Evolutionary conservation across 768 basidiomycete genomes (phyloP).

Genomic region (Russula sp.): DNA sequence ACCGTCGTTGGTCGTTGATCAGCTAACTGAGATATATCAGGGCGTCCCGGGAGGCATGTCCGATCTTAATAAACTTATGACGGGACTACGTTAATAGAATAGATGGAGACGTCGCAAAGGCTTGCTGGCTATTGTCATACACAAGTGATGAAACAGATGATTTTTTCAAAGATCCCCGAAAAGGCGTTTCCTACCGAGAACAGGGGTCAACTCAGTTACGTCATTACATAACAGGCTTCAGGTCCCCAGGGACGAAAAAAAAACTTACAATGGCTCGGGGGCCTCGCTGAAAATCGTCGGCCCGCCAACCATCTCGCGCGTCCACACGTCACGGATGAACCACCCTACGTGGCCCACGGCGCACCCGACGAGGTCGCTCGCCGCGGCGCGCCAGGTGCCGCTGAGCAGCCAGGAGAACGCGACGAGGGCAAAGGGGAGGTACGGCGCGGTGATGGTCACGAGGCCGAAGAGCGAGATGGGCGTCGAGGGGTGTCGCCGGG

Average conservation of each 20-base stretch:
- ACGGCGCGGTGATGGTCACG: slow-evolving; percentile 91
- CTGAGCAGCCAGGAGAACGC: slow-evolving; percentile 79
- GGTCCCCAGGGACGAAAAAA: background rate
- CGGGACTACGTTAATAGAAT: background rate
- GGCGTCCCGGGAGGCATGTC: background rate
- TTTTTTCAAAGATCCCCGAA: slow-evolving; percentile 49
- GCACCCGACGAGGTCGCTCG: slow-evolving; percentile 77
- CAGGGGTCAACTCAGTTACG: background rate
- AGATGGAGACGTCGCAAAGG: background rate
- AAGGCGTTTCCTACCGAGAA: slow-evolving; percentile 47
- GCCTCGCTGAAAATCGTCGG: slow-evolving; percentile 66
- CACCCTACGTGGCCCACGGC: slow-evolving; percentile 82
- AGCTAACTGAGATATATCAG: background rate
- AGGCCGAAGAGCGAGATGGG: slow-evolving; percentile 96
- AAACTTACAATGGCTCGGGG: slow-evolving; percentile 60
- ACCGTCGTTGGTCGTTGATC: background rate
- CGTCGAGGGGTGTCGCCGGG: slow-evolving; percentile 85
- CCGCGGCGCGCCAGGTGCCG: slow-evolving; percentile 79
- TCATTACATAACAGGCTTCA: background rate
- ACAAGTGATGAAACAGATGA: background rate
- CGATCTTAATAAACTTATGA: background rate
- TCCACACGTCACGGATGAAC: slow-evolving; percentile 84
- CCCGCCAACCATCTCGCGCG: slow-evolving; percentile 80
- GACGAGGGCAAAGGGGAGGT: slow-evolving; percentile 88
- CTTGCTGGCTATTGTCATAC: background rate